Evolutionary conservation across 192 early-diverging fungal genomes (phyloP), one percentile per base, ranked within the genome.

Genomic region (Kappamyces sp.): DNA sequence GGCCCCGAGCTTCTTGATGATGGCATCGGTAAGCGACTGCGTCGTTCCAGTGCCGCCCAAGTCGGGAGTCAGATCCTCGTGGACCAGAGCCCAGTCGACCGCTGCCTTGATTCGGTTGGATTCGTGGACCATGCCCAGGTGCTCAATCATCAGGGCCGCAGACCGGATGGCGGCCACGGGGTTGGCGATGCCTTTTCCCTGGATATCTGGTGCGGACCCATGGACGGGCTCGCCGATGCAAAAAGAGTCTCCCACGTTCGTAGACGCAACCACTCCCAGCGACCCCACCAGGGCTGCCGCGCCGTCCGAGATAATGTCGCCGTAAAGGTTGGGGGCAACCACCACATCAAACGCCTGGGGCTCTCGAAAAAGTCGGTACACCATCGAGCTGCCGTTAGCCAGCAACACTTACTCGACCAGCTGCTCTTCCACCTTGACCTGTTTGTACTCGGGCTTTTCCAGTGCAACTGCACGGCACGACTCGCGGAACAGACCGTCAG

Each of bases 311-410:
- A 98, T 90, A 55, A 98, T 98, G 62, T 98, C 95, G 45, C 95
- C 95, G 63, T 96, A 98, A 64, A 98, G 69, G 78, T 98, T 98
- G 59, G 95, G 95, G 1, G 93, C 93, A 33, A 98, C 95, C 1
- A 86, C 87, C 4, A 98, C 95, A 72, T 98, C 95, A 76, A 96
- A 96, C 5, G 80, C 81, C 39, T 96, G 80, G 46, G 95, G 93
- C 66, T 96, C 95, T 59, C 93, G 88, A 86, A 96, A 98, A 83
- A 98, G 83, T 62, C 95, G 90, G 70, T 97, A 90, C 63, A 98
- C 95, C 95, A 98, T 98, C 22, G 95, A 98, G 61, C 22, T 22
- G 22, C 22, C 22, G 22, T 22, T 22, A 22, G 22, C 22, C 22
- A 22, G 22, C 0, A 22, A 22, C 22, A 0, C 22, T 22, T 22